A percentile compares a stretch with the other conserved stretches of the same genome.
Conservation (phyloP, 2,329 filamentous ascomycete species). For the Colletotrichum orbiculare region DNA sequence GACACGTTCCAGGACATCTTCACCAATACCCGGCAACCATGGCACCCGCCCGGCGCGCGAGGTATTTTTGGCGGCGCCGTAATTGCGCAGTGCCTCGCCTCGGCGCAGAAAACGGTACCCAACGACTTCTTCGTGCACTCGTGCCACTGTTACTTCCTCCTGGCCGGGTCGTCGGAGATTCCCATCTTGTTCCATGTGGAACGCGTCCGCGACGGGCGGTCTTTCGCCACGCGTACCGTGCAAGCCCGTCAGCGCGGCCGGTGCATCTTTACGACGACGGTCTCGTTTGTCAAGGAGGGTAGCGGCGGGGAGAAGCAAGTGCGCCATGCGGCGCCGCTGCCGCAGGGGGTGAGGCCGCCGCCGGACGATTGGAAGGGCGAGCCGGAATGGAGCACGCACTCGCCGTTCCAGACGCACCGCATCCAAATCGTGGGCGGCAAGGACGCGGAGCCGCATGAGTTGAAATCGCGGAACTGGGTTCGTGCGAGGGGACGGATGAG, state of each 20-base stretch:
- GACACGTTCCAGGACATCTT: conserved; percentile 77
- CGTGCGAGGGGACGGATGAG: conserved; percentile 80
- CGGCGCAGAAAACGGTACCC: conserved; percentile 89
- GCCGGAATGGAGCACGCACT: conserved; percentile 61
- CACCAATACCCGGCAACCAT: conserved; percentile 91
- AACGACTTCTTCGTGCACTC: conserved; percentile 86
- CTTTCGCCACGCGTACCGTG: conserved; percentile 93
- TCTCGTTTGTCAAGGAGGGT: conserved; percentile 82
- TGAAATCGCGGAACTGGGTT: conserved; percentile 69
- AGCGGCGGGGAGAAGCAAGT: conserved; percentile 65
- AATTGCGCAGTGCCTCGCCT: conserved; percentile 90
- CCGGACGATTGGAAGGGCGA: conserved; percentile 53
- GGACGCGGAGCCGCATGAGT: conserved; percentile 53
- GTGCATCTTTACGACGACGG: conserved; percentile 94
- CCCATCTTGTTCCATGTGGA: conserved; percentile 97
- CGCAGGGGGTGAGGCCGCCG: conserved; percentile 53
- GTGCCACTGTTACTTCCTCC: conserved; percentile 99
- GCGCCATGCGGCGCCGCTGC: conserved; percentile 73
- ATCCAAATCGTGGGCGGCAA: conserved; percentile 53
- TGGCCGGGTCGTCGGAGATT: conserved; percentile 85
- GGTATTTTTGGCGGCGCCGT: conserved; percentile 95
- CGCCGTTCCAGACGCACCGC: conserved; percentile 59
- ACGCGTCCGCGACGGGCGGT: conserved; percentile 88
- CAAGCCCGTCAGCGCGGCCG: conserved; percentile 89
- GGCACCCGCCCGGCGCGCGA: conserved; percentile 91